Percentiles rank a stretch among this genome's conserved stretches.
These are phyloP conservation scores for Talaromyces sp. DNA, from an alignment of 2,329 filamentous ascomycete species.

Conservation along the genomic window DNA sequence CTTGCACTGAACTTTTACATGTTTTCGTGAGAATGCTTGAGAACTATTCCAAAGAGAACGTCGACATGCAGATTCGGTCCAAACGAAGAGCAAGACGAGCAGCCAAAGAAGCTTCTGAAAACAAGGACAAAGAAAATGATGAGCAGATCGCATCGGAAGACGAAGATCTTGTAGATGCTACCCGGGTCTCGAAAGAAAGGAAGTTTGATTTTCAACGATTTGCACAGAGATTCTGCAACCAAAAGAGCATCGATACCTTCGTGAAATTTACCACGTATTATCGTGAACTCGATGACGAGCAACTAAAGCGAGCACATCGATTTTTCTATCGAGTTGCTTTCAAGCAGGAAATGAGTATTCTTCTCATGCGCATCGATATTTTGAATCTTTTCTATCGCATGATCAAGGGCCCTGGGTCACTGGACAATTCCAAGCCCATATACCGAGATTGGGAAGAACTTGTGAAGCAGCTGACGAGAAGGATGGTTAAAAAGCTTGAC, in stretches of 20 bases:
- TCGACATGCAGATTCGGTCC: slow-evolving; percentile 86
- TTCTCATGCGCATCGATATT: slow-evolving; percentile 88
- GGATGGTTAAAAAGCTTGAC: slow-evolving; percentile 76
- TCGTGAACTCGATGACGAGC: slow-evolving; percentile 68
- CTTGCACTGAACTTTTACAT: slow-evolving; percentile 83
- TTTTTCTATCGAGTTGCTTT: slow-evolving; percentile 93
- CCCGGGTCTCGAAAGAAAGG: slow-evolving; percentile 69
- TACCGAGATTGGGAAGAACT: slow-evolving; percentile 92
- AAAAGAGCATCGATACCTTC: slow-evolving; percentile 85
- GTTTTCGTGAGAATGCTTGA: slow-evolving; percentile 91
- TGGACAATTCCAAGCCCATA: slow-evolving; percentile 61
- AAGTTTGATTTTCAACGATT: slow-evolving; percentile 93
- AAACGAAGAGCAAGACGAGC: slow-evolving; percentile 68
- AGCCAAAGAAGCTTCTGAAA: slow-evolving; percentile 48
- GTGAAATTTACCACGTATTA: slow-evolving; percentile 75
- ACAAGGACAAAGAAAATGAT: slow-evolving; percentile 46
- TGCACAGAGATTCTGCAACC: slow-evolving; percentile 71
- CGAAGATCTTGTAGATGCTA: slow-evolving; percentile 68
- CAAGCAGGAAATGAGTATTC: slow-evolving; percentile 84
- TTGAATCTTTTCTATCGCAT: slow-evolving; percentile 82
- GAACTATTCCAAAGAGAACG: slow-evolving; percentile 88
- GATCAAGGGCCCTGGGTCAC: slow-evolving; percentile 78
- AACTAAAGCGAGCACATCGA: slow-evolving; percentile 86
- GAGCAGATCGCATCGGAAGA: slow-evolving; percentile 57
- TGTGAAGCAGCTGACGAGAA: slow-evolving; percentile 74